These are phyloP conservation scores for Davidsoniella eucalypti DNA, from an alignment of 2,329 filamentous ascomycete species.

Conservation along the genomic window DNA sequence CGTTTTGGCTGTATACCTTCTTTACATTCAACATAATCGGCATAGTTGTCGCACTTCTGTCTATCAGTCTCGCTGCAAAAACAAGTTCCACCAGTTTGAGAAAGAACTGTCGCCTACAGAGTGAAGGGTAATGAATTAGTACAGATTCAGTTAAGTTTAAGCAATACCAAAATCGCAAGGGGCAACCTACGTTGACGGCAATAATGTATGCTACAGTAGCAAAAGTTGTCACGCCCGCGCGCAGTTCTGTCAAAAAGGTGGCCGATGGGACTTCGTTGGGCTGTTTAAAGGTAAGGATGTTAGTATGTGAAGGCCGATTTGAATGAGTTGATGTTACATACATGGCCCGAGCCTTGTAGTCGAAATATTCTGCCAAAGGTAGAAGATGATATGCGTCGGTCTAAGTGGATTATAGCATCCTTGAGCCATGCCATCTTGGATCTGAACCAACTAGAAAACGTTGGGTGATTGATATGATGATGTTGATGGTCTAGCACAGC, in stretches of 20 bases:
- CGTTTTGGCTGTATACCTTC: conserved; percentile 22
- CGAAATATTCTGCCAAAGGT: conserved; percentile 41
- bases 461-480: neutral
- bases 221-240: conserved; percentile 66
- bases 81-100: conserved; percentile 63
- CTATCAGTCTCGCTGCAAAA: conserved; percentile 36
- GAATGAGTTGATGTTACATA: conserved; percentile 22
- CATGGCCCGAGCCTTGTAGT: conserved; percentile 50
- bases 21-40: conserved; percentile 29
- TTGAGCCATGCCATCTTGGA: conserved; percentile 5
- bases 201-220: conserved; percentile 79
- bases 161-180: too few relatives aligned
- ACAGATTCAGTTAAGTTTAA: neutral
- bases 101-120: conserved; percentile 50
- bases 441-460: conserved; percentile 9
- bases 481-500: neutral
- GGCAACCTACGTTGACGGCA: conserved; percentile 41
- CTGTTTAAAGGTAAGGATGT: conserved; percentile 23
- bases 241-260: conserved; percentile 60
- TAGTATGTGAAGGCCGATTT: too few relatives aligned
- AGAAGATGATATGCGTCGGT: conserved; percentile 20
- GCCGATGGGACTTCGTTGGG: conserved; percentile 49
- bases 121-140: neutral
- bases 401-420: conserved; percentile 13
- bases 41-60: conserved; percentile 31